Conservation (phyloP, 177 flowering plant species). For the Vitis hybrid region DNA sequence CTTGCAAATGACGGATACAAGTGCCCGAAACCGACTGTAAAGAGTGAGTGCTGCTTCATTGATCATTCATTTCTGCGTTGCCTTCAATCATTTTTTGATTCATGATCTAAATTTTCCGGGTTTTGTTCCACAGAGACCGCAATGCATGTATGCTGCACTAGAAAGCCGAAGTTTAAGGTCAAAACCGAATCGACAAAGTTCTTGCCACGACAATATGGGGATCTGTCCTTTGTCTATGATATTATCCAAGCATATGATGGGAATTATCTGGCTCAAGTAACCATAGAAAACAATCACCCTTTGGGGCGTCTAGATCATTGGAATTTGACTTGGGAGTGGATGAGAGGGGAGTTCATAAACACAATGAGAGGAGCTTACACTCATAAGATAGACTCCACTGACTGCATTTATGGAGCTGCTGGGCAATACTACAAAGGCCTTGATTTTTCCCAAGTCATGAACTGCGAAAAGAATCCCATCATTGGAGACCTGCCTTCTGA, state of each 20-base stretch:
- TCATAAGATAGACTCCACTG: conserved; percentile 30
- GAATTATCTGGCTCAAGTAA: conserved; percentile 56
- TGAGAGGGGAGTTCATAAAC: conserved; percentile 57
- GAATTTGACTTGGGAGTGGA: conserved; percentile 67
- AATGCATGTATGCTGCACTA: conserved; percentile 46
- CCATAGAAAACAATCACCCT: conserved; percentile 47
- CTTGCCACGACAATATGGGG: conserved; percentile 47
- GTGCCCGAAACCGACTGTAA: conserved; percentile 39
- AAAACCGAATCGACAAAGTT: conserved; percentile 25
- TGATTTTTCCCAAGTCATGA: conserved; percentile 48
- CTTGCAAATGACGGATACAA: conserved; percentile 60
- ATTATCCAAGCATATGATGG: conserved; percentile 33
- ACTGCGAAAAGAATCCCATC: conserved; percentile 52
- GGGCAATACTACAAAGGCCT: conserved; percentile 38
- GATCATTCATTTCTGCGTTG: neutral
- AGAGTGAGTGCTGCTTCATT: conserved; percentile 18
- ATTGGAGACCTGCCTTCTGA: conserved; percentile 58
- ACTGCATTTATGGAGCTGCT: conserved; percentile 53
- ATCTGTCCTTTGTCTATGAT: conserved; percentile 56
- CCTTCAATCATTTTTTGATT: neutral
- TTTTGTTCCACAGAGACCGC: conserved; percentile 3
- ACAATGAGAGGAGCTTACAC: conserved; percentile 66
- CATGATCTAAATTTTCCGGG: conserved; percentile 14
- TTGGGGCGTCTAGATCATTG: conserved; percentile 60
- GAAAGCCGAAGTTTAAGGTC: conserved; percentile 30